Percentiles rank a stretch among this genome's conserved stretches.
Evolutionary conservation across 1,139 yeast species (phyloP).

Genomic region (Pichia sp.): DNA sequence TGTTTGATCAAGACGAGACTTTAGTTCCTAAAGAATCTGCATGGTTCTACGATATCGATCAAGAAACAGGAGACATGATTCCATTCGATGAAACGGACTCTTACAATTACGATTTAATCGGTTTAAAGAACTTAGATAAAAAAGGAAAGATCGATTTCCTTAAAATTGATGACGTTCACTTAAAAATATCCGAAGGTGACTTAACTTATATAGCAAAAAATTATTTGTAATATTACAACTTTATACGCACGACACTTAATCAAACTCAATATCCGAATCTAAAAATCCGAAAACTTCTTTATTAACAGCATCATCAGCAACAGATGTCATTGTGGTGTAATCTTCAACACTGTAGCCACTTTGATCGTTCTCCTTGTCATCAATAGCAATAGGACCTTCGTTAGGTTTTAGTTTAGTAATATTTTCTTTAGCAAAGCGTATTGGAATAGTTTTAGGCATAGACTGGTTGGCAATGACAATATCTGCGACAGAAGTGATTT

Average conservation of each 20-base stretch:
- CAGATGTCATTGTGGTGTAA: slow-evolving; percentile 5
- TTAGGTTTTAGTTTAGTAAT: not conserved
- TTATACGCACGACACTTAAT: no score
- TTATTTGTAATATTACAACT: slow-evolving; percentile 24
- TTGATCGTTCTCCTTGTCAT: not conserved
- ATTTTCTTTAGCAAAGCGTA: no score
- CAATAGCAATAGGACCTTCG: not conserved
- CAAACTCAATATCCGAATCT: slow-evolving; percentile 24
- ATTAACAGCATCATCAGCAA: not conserved
- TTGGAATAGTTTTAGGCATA: slow-evolving; percentile 2
- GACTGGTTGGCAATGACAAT: slow-evolving; percentile 7
- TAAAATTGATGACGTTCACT: slow-evolving; percentile 60
- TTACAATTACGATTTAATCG: slow-evolving; percentile 56
- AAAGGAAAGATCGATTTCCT: slow-evolving; percentile 46
- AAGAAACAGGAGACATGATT: slow-evolving; percentile 40
- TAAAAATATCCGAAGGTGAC: slow-evolving; percentile 56
- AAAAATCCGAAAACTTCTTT: slow-evolving; percentile 16
- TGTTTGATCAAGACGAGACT: slow-evolving; percentile 61
- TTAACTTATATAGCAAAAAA: slow-evolving; percentile 35
- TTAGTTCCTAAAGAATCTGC: slow-evolving; percentile 74
- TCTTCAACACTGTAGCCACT: not conserved
- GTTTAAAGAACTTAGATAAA: slow-evolving; percentile 49
- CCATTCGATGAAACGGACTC: slow-evolving; percentile 50
- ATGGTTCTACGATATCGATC: slow-evolving; percentile 59
- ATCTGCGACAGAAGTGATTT: slow-evolving; percentile 5